Percentiles rank a stretch among this genome's conserved stretches.
Conservation (phyloP, 768 basidiomycete genomes). For the Lactarius hatsudake region DNA sequence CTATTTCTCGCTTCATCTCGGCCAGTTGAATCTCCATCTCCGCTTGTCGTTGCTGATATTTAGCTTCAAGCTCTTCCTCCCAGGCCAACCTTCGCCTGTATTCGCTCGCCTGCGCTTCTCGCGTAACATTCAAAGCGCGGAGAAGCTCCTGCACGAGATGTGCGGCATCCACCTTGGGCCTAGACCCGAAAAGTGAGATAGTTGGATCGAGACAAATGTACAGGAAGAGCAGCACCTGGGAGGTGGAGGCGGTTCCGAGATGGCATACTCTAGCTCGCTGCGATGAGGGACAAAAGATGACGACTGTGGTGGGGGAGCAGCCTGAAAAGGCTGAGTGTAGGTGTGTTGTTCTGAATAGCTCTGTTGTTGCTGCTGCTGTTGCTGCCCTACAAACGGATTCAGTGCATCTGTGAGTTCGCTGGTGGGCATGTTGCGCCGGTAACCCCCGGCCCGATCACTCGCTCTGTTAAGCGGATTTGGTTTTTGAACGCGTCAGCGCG, state of each 20-base stretch:
- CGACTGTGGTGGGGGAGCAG: slow-evolving; percentile 2
- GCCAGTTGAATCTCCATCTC: slow-evolving; percentile 57
- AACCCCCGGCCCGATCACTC: slow-evolving; percentile 2
- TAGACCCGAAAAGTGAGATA: slow-evolving; percentile 8
- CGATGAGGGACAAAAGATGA: slow-evolving; percentile 45
- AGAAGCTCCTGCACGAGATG: slow-evolving; percentile 59
- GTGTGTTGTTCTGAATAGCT: slow-evolving; percentile 11
- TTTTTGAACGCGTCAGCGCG: background rate
- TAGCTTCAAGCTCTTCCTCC: slow-evolving; percentile 71
- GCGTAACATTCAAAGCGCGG: slow-evolving; percentile 54
- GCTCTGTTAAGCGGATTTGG: background rate
- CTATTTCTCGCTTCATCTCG: slow-evolving; percentile 54
- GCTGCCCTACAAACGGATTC: slow-evolving; percentile 57
- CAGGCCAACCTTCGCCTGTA: slow-evolving; percentile 56
- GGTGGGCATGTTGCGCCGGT: slow-evolving; percentile 45
- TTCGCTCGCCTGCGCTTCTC: slow-evolving; percentile 61
- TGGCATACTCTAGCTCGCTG: slow-evolving; percentile 63
- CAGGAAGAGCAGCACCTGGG: slow-evolving; percentile 14
- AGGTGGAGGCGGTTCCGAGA: slow-evolving; percentile 43
- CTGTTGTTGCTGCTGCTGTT: slow-evolving; percentile 27
- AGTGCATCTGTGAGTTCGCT: slow-evolving; percentile 80
- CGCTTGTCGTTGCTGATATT: slow-evolving; percentile 49
- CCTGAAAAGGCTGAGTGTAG: slow-evolving; percentile 7
- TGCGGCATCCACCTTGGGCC: slow-evolving; percentile 29
- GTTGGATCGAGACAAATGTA: background rate